phyloP scores from a whole-genome alignment of 306 rosid genomes.

The Pterocarpus santalinus region DNA sequence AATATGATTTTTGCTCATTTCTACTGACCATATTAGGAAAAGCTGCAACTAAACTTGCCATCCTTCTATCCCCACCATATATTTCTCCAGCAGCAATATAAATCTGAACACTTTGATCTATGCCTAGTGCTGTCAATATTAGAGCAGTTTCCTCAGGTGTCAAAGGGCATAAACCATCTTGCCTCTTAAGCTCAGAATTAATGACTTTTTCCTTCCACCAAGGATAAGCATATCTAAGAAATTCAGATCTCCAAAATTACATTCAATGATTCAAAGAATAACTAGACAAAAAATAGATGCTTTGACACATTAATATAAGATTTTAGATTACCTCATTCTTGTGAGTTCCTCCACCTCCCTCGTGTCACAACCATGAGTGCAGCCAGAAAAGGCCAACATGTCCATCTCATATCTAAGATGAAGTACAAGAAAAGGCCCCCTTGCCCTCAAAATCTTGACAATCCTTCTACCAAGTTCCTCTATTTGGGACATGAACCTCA shows the following conservation, averaged over 20 bases:
- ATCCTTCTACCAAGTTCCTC: slow-evolving; percentile 81
- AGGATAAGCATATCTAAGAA: slow-evolving; percentile 76
- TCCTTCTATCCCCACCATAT: slow-evolving; percentile 79
- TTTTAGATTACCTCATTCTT: slow-evolving; percentile 70
- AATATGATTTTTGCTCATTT: slow-evolving; percentile 41
- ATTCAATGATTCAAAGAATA: neutral
- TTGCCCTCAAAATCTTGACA: slow-evolving; percentile 75
- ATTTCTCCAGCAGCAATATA: slow-evolving; percentile 97
- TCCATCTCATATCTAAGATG: slow-evolving; percentile 99
- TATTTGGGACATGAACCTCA: slow-evolving; percentile 82
- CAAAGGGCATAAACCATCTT: slow-evolving; percentile 87
- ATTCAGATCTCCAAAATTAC: slow-evolving; percentile 26
- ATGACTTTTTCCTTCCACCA: slow-evolving; percentile 97
- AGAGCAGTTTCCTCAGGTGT: slow-evolving; percentile 92
- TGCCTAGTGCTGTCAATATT: slow-evolving; percentile 71
- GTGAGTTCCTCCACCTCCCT: slow-evolving; percentile 80
- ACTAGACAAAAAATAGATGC: too few species aligned
- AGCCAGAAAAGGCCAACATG: slow-evolving; percentile 97
- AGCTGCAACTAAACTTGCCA: slow-evolving; percentile 64
- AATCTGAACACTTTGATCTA: slow-evolving; percentile 76
- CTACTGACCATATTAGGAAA: slow-evolving; percentile 83
- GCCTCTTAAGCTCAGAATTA: slow-evolving; percentile 77
- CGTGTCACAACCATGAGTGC: slow-evolving; percentile 78
- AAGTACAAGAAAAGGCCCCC: slow-evolving; percentile 91
- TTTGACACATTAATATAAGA: neutral